phyloP scores from a whole-genome alignment of 352 stramenopile species.

The Pythium myriotylum region DNA sequence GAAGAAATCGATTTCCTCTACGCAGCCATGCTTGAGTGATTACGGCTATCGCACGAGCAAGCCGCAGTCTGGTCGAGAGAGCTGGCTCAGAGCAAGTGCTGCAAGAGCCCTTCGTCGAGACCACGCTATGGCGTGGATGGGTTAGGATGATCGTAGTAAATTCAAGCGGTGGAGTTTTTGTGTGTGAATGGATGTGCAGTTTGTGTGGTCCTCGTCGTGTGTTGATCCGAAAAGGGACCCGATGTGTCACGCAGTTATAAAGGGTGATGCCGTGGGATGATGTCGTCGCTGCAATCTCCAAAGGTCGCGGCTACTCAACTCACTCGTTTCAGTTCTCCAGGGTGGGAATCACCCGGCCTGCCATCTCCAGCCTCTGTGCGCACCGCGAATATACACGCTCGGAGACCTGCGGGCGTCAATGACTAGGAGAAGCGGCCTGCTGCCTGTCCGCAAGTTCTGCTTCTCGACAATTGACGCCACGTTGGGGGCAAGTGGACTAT shows the following conservation, averaged over 20 bases:
- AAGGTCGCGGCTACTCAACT: conserved; percentile 21
- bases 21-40: conserved; percentile 77
- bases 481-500: conserved; percentile 11
- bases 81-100: conserved; percentile 51
- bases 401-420: conserved; percentile 13
- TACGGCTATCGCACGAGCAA: background rate
- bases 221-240: background rate
- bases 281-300: conserved; percentile 3
- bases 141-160: background rate
- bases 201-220: too few species aligned
- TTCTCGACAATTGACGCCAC: background rate
- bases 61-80: background rate
- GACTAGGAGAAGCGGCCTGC: conserved; percentile 10
- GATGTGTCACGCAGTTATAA: background rate
- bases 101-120: conserved; percentile 32
- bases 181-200: background rate
- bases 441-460: background rate
- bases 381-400: background rate
- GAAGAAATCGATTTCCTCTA: conserved; percentile 89
- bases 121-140: background rate
- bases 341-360: background rate
- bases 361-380: background rate
- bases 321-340: background rate
- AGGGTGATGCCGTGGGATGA: background rate
- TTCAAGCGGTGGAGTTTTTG: conserved; percentile 2